Base-by-base conservation (phyloP, 306 rosid genomes). In the Albizia julibrissin region DNA sequence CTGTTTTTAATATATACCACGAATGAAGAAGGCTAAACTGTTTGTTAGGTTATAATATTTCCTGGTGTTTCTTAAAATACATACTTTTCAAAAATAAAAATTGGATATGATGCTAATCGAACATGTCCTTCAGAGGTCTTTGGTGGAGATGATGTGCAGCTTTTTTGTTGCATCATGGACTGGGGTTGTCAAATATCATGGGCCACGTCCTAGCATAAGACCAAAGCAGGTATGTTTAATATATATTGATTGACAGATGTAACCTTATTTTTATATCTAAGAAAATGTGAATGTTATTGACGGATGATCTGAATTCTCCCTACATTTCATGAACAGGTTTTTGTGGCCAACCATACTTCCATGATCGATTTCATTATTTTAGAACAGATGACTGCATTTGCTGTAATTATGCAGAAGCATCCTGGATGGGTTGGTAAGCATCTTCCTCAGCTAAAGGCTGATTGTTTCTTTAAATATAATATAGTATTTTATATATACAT, bases 111-210 rank as follows among this genome's bases (percentile, higher is more conserved):
- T 59, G 65, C 29, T 11, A 77, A 54, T 58, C 27, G 31, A 67
- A 79, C n/a, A 4, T 49, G 56, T 56, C 78, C 40, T 58, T 76
- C 91, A 93, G 99, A 91, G 99, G 87, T 69, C 71, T 42, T 89
- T 95, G 92, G 99, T 92, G 85, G 99, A 95, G 94, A 86, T 95
- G 85, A 92, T 95, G 69, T 95, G 99, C 83, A 80, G 97, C 87
- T 93, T 95, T 96, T 95, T 95, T 90, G 99, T 92, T 85, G 96
- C 99, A 59, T 95, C 99, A 59, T 95, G 99, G 99, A 95, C 99
- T 78, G 98, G 99, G 74, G 99, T 95, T 82, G 97, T 95, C 72
- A 95, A 89, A 88, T 95, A 95, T 89, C 98, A 93, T 79, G 99
- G 99, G 29, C 99, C 99, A 79, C 89, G 92, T 86, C 99, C 99